Evolutionary conservation across 345 rosid species (phyloP).

Genomic region (Brassica nigra): DNA sequence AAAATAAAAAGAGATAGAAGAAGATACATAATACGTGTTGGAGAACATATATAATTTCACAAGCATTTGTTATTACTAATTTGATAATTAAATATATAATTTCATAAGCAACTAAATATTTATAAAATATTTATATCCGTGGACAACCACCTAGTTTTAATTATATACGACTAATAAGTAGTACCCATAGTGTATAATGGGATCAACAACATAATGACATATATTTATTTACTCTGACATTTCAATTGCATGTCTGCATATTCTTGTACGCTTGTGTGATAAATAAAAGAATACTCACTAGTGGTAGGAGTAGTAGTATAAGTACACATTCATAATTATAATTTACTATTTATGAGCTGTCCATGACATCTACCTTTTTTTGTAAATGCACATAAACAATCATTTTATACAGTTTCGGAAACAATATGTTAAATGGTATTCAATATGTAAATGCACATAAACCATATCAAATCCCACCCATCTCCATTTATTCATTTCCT

Average conservation of each 20-base stretch:
- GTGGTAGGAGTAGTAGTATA: neutral
- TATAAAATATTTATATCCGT: too few species aligned
- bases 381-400: neutral
- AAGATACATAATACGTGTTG: too few species aligned
- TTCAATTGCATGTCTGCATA: constrained; percentile 36
- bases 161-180: neutral
- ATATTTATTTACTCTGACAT: constrained; percentile 30
- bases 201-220: constrained; percentile 17
- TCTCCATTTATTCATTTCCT: constrained; percentile 3
- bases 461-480: constrained; percentile 24
- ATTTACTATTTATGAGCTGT: constrained; percentile 38
- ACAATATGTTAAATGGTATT: constrained; percentile 20
- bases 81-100: too few species aligned
- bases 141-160: neutral
- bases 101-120: too few species aligned
- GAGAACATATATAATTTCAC: too few species aligned
- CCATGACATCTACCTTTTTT: constrained; percentile 23
- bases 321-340: constrained; percentile 7
- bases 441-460: neutral
- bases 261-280: neutral
- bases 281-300: neutral
- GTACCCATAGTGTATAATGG: neutral
- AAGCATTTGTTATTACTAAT: too few species aligned
- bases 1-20: too few species aligned
- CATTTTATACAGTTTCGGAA: constrained; percentile 9